Evolutionary conservation across 208 protist genomes (phyloP).

Genomic region (Leishmania turanica): DNA sequence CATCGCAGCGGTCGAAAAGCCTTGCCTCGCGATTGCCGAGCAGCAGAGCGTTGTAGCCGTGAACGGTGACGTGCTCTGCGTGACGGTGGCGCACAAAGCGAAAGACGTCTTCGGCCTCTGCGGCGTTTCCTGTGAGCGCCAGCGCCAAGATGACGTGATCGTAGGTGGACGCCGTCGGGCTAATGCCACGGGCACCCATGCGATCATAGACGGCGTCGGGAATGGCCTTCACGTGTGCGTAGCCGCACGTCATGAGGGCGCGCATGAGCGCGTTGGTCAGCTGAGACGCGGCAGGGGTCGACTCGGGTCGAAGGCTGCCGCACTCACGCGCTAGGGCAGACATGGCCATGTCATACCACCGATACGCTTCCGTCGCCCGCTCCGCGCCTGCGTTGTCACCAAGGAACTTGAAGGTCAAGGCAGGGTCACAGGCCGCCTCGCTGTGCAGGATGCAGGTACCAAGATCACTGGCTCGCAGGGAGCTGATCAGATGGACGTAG

Average conservation of each 20-base stretch:
- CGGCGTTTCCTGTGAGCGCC: conserved; percentile 70
- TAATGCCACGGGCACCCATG: conserved; percentile 70
- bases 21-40: conserved; percentile 76
- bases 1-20: conserved; percentile 75
- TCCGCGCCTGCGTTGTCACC: conserved; percentile 73
- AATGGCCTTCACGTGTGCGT: conserved; percentile 69
- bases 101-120: conserved; percentile 77
- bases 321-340: conserved; percentile 27
- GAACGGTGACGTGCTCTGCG: conserved; percentile 60
- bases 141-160: conserved; percentile 73
- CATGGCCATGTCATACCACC: conserved; percentile 74
- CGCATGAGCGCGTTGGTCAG: conserved; percentile 82
- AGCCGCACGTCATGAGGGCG: conserved; percentile 77
- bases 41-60: conserved; percentile 80
- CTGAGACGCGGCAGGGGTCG: conserved; percentile 62
- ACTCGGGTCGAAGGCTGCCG: conserved; percentile 13
- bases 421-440: conserved; percentile 71
- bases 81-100: conserved; percentile 70
- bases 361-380: conserved; percentile 78
- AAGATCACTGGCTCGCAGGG: conserved; percentile 50
- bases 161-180: conserved; percentile 83
- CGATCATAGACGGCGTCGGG: conserved; percentile 75
- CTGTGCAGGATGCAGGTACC: conserved; percentile 57
- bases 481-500: conserved; percentile 55
- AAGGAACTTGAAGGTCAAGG: conserved; percentile 78